These are phyloP conservation scores for Boletus subparvulus DNA, from an alignment of 768 basidiomycete species.

Conservation along the genomic window DNA sequence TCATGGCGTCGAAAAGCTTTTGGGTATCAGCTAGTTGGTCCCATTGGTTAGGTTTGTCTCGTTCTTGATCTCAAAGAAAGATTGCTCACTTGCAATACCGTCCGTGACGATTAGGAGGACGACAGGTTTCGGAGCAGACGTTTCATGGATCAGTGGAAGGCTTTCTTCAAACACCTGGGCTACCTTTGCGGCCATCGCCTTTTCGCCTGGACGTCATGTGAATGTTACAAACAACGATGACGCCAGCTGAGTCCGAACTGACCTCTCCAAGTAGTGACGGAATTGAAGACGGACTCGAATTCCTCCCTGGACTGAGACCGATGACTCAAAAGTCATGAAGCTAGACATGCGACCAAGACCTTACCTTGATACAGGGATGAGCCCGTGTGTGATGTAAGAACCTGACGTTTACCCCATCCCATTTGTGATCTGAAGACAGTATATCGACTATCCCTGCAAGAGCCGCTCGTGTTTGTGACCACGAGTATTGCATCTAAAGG, in stretches of 20 bases:
- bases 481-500: slow-evolving; percentile 21
- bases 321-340: neutral
- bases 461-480: slow-evolving; percentile 23
- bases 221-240: neutral
- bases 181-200: slow-evolving; percentile 18
- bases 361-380: slow-evolving; percentile 9
- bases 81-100: slow-evolving; percentile 16
- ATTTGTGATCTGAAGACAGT: slow-evolving; percentile 11
- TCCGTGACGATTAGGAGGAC: slow-evolving; percentile 22
- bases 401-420: slow-evolving; percentile 19
- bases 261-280: slow-evolving; percentile 20
- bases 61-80: neutral
- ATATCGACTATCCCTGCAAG: slow-evolving; percentile 12
- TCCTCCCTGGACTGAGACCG: slow-evolving; percentile 14
- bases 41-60: neutral
- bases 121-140: slow-evolving; percentile 6
- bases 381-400: slow-evolving; percentile 16
- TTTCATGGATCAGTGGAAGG: slow-evolving; percentile 1
- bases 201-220: slow-evolving; percentile 10
- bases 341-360: neutral
- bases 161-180: slow-evolving; percentile 19
- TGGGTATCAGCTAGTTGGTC: slow-evolving; percentile 11
- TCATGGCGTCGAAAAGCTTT: slow-evolving; percentile 10
- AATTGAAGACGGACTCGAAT: slow-evolving; percentile 20
- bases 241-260: neutral